Evolutionary conservation across 2,329 filamentous ascomycete genomes (phyloP).

Genomic region (Proliferodiscus dingleyae): DNA sequence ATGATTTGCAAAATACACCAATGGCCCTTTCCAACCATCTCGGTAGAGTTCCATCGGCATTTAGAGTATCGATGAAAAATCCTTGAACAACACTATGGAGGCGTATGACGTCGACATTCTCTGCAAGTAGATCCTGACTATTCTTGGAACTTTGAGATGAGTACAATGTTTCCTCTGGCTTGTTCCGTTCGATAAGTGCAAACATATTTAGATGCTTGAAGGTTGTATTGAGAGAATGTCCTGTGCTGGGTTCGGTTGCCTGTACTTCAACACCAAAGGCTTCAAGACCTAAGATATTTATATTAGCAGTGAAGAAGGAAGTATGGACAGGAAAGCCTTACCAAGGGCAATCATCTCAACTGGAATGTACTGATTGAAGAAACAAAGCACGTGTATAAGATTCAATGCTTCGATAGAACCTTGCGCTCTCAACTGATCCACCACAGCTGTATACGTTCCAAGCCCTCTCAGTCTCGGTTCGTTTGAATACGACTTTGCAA

Average conservation of each 20-base stretch:
- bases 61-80: conserved; percentile 46
- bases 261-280: conserved; percentile 45
- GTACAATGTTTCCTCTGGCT: conserved; percentile 32
- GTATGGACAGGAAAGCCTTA: conserved; percentile 18
- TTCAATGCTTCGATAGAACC: conserved; percentile 53
- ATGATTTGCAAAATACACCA: conserved; percentile 45
- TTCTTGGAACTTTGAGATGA: conserved; percentile 31
- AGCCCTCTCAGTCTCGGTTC: conserved; percentile 50
- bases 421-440: conserved; percentile 43
- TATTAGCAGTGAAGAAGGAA: not conserved
- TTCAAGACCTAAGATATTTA: conserved; percentile 37
- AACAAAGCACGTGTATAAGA: conserved; percentile 59
- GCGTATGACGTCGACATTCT: conserved; percentile 45
- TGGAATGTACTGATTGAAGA: conserved; percentile 60
- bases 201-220: conserved; percentile 47
- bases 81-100: conserved; percentile 49
- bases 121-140: conserved; percentile 39
- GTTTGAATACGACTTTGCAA: conserved; percentile 51
- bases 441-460: conserved; percentile 43
- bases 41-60: conserved; percentile 34
- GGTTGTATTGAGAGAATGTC: conserved; percentile 38
- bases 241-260: conserved; percentile 34
- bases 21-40: conserved; percentile 48
- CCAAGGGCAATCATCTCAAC: conserved; percentile 61
- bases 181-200: conserved; percentile 47